Evolutionary conservation across 805 yeast species (phyloP).

Genomic region (Barnettozyma pratensis): DNA sequence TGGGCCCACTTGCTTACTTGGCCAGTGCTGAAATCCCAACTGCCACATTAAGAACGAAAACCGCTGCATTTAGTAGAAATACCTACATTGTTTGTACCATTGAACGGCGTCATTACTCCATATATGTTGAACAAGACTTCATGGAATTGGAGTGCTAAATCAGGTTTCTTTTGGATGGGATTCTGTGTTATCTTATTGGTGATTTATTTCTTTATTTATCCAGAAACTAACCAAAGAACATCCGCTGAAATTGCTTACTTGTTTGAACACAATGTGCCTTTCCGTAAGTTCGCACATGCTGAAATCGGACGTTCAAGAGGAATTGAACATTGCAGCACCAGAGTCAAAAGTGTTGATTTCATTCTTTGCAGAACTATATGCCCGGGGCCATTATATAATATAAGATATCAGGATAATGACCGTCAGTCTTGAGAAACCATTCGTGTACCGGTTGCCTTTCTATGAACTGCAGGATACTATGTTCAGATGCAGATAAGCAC

Average conservation of each 20-base stretch:
- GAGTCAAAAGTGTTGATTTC: no score
- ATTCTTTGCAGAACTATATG: no score
- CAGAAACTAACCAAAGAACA: slow-evolving; percentile 3
- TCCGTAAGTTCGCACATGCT: slow-evolving; percentile 34
- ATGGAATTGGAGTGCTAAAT: slow-evolving; percentile 1
- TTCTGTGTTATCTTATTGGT: not conserved
- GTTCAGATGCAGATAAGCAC: no score
- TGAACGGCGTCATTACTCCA: slow-evolving; percentile 1
- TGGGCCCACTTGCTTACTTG: not conserved
- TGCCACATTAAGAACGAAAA: not conserved
- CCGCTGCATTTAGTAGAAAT: not conserved
- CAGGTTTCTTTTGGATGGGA: not conserved
- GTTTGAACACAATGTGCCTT: slow-evolving; percentile 30
- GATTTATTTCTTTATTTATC: slow-evolving; percentile 1
- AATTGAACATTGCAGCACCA: no score
- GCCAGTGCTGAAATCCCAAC: not conserved
- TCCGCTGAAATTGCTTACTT: slow-evolving; percentile 2
- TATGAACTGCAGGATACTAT: no score
- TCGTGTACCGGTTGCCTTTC: no score
- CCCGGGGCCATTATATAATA: no score
- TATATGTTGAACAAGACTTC: not conserved
- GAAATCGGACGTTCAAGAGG: not conserved
- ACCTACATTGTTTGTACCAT: slow-evolving; percentile 1
- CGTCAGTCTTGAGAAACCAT: no score
- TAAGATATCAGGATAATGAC: no score